Conservation (phyloP, 2,329 filamentous ascomycete genomes). For the Anisogramma anomala region DNA sequence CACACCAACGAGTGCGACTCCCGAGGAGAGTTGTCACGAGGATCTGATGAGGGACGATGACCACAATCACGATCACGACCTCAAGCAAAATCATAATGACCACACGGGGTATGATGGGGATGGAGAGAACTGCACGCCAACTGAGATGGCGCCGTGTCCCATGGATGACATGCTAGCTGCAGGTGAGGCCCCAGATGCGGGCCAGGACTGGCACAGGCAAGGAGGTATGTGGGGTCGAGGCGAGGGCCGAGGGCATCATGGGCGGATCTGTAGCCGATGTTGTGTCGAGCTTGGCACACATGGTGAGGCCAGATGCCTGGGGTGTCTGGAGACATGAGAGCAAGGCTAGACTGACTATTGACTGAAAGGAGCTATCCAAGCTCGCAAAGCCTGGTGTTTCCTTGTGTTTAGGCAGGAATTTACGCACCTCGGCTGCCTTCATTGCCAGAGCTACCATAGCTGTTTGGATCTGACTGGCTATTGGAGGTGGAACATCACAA, state of each 20-base stretch:
- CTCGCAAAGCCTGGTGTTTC: too few species aligned
- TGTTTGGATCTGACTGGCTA: too few species aligned
- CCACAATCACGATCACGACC: slow-evolving; percentile 8
- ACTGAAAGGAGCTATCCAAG: too few species aligned
- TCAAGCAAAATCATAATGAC: slow-evolving; percentile 11
- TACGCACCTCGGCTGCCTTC: too few species aligned
- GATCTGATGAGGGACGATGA: slow-evolving; percentile 9
- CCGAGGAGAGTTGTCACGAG: not conserved
- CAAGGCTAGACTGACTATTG: not conserved
- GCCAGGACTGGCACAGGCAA: slow-evolving; percentile 3
- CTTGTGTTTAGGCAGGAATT: too few species aligned
- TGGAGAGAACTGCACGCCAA: slow-evolving; percentile 14
- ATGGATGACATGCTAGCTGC: slow-evolving; percentile 35
- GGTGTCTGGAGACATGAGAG: slow-evolving; percentile 35
- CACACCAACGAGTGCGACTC: not conserved
- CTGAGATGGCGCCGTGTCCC: slow-evolving; percentile 25
- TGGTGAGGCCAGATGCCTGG: slow-evolving; percentile 55
- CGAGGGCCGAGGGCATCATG: slow-evolving; percentile 31
- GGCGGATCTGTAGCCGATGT: slow-evolving; percentile 54
- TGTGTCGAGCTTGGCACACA: slow-evolving; percentile 54
- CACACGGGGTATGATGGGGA: slow-evolving; percentile 10
- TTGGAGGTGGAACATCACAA: too few species aligned
- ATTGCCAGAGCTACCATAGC: too few species aligned
- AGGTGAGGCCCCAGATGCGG: slow-evolving; percentile 6
- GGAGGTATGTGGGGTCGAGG: slow-evolving; percentile 23